Evolutionary conservation across 345 rosid species (phyloP).

Genomic region (Brassica incana): DNA sequence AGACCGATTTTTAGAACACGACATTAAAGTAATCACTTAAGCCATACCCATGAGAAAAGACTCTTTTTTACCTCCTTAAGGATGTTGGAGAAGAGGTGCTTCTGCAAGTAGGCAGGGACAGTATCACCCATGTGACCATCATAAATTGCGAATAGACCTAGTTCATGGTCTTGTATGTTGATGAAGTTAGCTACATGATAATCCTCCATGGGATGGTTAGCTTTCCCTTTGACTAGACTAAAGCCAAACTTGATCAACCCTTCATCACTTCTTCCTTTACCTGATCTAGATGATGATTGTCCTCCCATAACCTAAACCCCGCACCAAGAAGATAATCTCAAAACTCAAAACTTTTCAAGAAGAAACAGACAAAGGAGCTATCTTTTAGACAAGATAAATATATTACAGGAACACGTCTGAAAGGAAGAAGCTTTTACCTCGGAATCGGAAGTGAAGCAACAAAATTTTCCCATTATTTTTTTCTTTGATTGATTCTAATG

Average conservation of each 20-base stretch:
- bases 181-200: conserved; percentile 70
- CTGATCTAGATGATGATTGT: conserved; percentile 57
- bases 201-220: conserved; percentile 89
- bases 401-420: background rate
- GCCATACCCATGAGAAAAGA: background rate
- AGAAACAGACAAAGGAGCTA: too few species aligned
- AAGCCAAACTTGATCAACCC: conserved; percentile 63
- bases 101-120: conserved; percentile 70
- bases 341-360: background rate
- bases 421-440: conserved; percentile 24
- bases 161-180: conserved; percentile 55
- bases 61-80: conserved; percentile 58
- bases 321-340: background rate
- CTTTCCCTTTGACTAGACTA: conserved; percentile 73
- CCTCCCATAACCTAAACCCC: conserved; percentile 48
- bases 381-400: background rate
- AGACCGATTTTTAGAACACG: too few species aligned
- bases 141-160: conserved; percentile 73
- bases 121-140: conserved; percentile 80
- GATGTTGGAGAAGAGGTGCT: conserved; percentile 64
- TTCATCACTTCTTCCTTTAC: conserved; percentile 63
- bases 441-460: conserved; percentile 40
- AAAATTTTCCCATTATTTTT: conserved; percentile 34
- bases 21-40: too few species aligned
- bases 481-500: conserved; percentile 6